Percentiles rank a stretch among this genome's conserved stretches.
phyloP scores from a whole-genome alignment of 148 eudicot species.

The Beta vulgaris region DNA sequence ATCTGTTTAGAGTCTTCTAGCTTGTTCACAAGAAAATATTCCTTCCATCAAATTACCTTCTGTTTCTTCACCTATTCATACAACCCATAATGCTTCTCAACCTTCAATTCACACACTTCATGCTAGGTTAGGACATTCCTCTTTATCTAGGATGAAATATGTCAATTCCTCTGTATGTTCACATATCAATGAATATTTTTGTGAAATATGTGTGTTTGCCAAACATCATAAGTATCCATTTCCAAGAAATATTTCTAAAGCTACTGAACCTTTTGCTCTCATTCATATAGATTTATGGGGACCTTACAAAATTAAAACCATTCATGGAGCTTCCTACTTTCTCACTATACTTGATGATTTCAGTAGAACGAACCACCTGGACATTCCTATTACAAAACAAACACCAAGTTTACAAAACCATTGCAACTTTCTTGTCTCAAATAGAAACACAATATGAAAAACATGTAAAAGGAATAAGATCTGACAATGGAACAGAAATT shows the following conservation, averaged over 20 bases:
- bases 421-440: not conserved
- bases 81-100: not conserved
- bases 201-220: not conserved
- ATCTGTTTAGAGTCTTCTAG: not conserved
- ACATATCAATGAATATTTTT: not conserved
- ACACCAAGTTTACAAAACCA: not conserved
- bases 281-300: constrained; percentile 7
- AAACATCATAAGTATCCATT: not conserved
- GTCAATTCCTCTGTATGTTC: not conserved
- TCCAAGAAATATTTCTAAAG: not conserved
- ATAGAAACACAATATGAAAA: not conserved
- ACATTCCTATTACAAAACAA: not conserved
- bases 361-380: not conserved
- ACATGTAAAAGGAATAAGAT: not conserved
- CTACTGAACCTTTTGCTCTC: not conserved
- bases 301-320: not conserved
- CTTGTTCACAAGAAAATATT: not conserved
- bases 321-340: not conserved
- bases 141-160: not conserved
- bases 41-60: not conserved
- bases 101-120: not conserved
- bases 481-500: not conserved
- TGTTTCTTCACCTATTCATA: not conserved
- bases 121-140: not conserved
- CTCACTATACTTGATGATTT: not conserved